These are phyloP conservation scores for Trichopus zeylanicus DNA, from an alignment of 116 monocot species.

Conservation along the genomic window DNA sequence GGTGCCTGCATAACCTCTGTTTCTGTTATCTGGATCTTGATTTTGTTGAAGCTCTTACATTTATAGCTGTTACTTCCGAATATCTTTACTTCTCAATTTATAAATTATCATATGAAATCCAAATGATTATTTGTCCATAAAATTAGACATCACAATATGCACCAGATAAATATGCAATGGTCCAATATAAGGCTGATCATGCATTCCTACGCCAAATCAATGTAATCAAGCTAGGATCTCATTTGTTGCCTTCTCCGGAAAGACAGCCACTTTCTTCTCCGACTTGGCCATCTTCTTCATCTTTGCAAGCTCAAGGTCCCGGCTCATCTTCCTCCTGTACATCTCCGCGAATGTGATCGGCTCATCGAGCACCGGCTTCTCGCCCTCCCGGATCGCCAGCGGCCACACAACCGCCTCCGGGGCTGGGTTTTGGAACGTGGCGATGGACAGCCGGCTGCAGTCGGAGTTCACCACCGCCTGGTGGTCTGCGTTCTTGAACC, in stretches of 20 bases:
- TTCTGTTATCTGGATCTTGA: too few relatives aligned
- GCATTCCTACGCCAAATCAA: too few relatives aligned
- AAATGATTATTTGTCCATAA: too few relatives aligned
- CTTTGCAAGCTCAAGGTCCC: constrained; percentile 66
- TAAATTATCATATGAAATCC: too few relatives aligned
- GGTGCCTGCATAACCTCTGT: too few relatives aligned
- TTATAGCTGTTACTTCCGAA: too few relatives aligned
- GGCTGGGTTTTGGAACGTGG: constrained; percentile 82
- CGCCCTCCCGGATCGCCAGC: constrained; percentile 58
- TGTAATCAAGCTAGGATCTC: constrained; percentile 41
- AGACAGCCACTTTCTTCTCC: constrained; percentile 4
- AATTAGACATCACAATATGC: too few relatives aligned
- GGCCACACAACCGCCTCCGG: constrained; percentile 71
- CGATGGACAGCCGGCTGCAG: constrained; percentile 63
- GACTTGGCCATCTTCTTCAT: constrained; percentile 63
- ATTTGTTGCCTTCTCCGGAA: constrained; percentile 12
- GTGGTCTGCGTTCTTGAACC: constrained; percentile 91
- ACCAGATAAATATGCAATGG: too few relatives aligned
- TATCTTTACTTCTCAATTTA: too few relatives aligned
- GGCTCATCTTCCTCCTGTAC: constrained; percentile 77
- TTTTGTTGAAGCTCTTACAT: too few relatives aligned
- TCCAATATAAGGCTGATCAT: too few relatives aligned
- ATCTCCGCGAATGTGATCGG: constrained; percentile 75
- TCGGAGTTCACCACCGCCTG: constrained; percentile 90
- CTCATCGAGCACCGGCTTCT: constrained; percentile 60